Percentiles rank a stretch among this genome's conserved stretches.
Evolutionary conservation across 768 basidiomycete species (phyloP).

Genomic region (Leucogyrophana mollusca): DNA sequence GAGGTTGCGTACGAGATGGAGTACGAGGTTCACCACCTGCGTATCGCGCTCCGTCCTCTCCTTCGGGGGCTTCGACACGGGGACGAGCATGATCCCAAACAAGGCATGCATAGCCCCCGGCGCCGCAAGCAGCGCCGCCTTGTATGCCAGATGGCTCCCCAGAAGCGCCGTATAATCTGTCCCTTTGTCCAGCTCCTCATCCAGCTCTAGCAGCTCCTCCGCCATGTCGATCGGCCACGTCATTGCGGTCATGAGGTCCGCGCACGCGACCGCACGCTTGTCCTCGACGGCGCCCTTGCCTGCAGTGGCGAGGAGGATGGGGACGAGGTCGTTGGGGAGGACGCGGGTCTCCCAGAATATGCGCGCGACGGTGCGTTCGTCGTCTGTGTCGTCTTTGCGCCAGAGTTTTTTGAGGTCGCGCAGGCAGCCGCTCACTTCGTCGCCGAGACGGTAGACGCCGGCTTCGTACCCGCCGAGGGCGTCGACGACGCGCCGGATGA

Average conservation of each 20-base stretch:
- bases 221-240: slow-evolving; percentile 99
- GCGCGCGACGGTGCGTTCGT: slow-evolving; percentile 92
- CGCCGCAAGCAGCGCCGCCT: slow-evolving; percentile 64
- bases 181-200: slow-evolving; percentile 69
- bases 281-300: slow-evolving; percentile 78
- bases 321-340: slow-evolving; percentile 82
- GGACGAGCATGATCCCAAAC: slow-evolving; percentile 75
- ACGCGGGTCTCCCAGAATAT: slow-evolving; percentile 90
- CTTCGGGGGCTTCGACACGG: slow-evolving; percentile 64
- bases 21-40: slow-evolving; percentile 83
- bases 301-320: slow-evolving; percentile 79
- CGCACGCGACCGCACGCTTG: slow-evolving; percentile 77
- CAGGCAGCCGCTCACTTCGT: slow-evolving; percentile 80
- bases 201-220: slow-evolving; percentile 89
- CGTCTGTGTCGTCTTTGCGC: slow-evolving; percentile 96
- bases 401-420: slow-evolving; percentile 95
- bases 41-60: slow-evolving; percentile 79
- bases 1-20: slow-evolving; percentile 92
- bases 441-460: slow-evolving; percentile 70
- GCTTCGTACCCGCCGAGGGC: slow-evolving; percentile 78
- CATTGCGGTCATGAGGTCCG: slow-evolving; percentile 93
- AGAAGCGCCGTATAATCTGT: slow-evolving; percentile 88
- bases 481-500: slow-evolving; percentile 73
- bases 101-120: slow-evolving; percentile 70
- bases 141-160: slow-evolving; percentile 85